These are phyloP conservation scores for slime mould (Dictyostelium discoideum) DNA, from an alignment of 78 protist species.

Conservation along the genomic window dicty_2.7 NC_007088.5:4439001-4439500, in stretches of 20 bases:
- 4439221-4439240: constrained; percentile 67
- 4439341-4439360: constrained; percentile 49
- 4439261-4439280: constrained; percentile 43
- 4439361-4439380: constrained; percentile 10
- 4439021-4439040: background rate
- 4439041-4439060: constrained; percentile 58
- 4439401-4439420: constrained; percentile 9
- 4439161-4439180: background rate
- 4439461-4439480: background rate
- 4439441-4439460: background rate
- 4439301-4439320: constrained; percentile 52
- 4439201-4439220: background rate
- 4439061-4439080: constrained; percentile 75
- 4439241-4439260: constrained; percentile 63
- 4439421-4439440: background rate
- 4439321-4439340: constrained; percentile 29
- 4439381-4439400: constrained; percentile 28
- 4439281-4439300: constrained; percentile 68
- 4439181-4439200: background rate
- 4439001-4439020: constrained; percentile 17
- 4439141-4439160: constrained; percentile 26
- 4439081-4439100: constrained; percentile 53
- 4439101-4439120: constrained; percentile 77
- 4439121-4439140: constrained; percentile 49
- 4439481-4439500: constrained; percentile 35